Evolutionary conservation across 345 rosid species (phyloP), one percentile per base, ranked within the genome.

Genomic region (Boechera retrofracta): DNA sequence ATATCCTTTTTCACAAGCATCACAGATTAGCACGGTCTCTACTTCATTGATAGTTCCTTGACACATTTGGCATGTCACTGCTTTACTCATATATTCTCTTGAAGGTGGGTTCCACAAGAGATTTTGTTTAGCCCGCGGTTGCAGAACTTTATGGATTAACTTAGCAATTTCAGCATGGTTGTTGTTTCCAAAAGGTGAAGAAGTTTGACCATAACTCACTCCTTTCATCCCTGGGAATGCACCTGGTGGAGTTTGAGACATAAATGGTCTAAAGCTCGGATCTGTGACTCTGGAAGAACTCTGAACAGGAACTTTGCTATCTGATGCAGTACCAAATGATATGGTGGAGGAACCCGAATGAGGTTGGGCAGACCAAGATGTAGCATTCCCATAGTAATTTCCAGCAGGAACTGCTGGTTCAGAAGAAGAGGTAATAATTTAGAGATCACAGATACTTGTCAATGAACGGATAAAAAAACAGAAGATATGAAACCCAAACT

Each of bases 91-190:
- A 67, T 91, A 92, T 64, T 92, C 99, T 74, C 98, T 88, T 67
- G 99, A 95, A 80, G 98, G 98, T n/a, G 94, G 98, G 78, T 83
- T 88, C 99, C 98, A 92, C 11, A 91, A 76, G 68, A 91, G 87
- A 70, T 77, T 86, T 76, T 87, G 85, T 5, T 87, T 91, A 85
- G 82, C 86, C 67, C 84, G 84, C 29, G 93, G 92, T 71, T 89
- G 91, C 82, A 92, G 69, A 67, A 92, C 55, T 76, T 86, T 89
- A 64, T 89, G 96, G 80, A 95, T 83, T 62, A 83, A 79, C 83
- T 83, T 90, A 38, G 91, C 90, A 82, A 92, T 91, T 83, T 92
- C 97, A 65, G 73, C 77, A 83, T 91, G 98, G 39, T 78, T 12
- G 80, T 72, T 86, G 80, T 80, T 84, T 60, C 71, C 61, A 79